Evolutionary conservation across 164 flowering plant species (phyloP), one percentile per base, ranked within the genome.

Genomic region (Warburgia ugandensis): DNA sequence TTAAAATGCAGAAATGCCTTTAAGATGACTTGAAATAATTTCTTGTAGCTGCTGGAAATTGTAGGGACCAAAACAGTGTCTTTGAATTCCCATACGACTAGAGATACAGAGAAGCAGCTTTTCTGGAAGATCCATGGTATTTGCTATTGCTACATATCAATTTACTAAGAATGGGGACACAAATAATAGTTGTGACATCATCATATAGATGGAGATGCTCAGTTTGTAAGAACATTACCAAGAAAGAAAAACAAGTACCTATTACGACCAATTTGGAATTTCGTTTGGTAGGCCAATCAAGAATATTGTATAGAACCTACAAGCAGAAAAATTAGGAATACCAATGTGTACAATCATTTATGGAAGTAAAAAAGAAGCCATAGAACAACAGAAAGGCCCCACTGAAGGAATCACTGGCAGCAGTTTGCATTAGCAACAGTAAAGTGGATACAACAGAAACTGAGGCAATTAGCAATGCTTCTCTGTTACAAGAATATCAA

Each of bases 101-200:
- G 98, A 87, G 56, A 87, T 91, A n/a, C 95, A 86, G 22, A 96
- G 98, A 63, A 87, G 91, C 68, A 91, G 63, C 77, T 91, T 91
- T 70, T 91, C 98, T 55, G 96, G 96, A 65, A 91, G 96, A 73
- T 91, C 96, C 98, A 91, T 91, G 10, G 98, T 91, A 67, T 91
- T 91, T 63, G 98, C 94, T 68, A 91, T 85, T 12, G 95, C 97
- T 91, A 72, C 40, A 48, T 33, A 28, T 46, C 32, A 27, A 27
- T 26, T 17, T 3, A 20, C 41, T 14, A 37, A 16, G 9, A 37
- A 36, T 3, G 14, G 16, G 33, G 29, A 19, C 50, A 51, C 29
- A 16, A 12, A 27, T 22, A 38, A n/a, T n/a, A 20, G 32, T 37
- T 37, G 41, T 20, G 14, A 13, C 41, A 14, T n/a, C n/a, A n/a